Percentiles rank a stretch among this genome's conserved stretches.
These are phyloP conservation scores for Xanthoceras sorbifolium DNA, from an alignment of 345 rosid genomes.

Conservation along the genomic window DNA sequence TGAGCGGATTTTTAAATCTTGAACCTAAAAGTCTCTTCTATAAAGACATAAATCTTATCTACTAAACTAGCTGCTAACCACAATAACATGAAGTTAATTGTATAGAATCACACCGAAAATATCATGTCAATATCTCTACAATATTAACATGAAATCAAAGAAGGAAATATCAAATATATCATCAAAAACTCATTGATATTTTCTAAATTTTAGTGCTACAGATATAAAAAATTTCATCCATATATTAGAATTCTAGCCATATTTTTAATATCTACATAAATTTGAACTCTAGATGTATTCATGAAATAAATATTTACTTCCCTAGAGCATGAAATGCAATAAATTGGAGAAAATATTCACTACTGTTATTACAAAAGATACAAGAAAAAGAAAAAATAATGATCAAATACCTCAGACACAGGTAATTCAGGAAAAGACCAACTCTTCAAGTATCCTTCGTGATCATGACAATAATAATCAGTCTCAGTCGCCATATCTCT, in stretches of 20 bases:
- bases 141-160: background rate
- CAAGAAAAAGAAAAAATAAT: background rate
- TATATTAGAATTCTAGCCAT: too few species aligned
- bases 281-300: too few species aligned
- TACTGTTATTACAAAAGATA: background rate
- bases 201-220: background rate
- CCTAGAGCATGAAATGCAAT: background rate
- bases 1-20: too few species aligned
- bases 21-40: too few species aligned
- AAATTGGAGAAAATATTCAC: background rate
- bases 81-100: background rate
- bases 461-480: background rate
- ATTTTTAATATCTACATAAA: too few species aligned
- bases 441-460: background rate
- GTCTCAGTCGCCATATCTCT: conserved; percentile 8
- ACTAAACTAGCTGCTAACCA: too few species aligned
- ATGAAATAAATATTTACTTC: too few species aligned
- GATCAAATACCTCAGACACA: conserved; percentile 5
- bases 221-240: too few species aligned
- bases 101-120: too few species aligned
- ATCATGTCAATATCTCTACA: background rate
- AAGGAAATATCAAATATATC: background rate
- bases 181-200: too few species aligned
- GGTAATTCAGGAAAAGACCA: background rate
- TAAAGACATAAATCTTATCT: background rate